Conservation (phyloP, 345 rosid genomes). For the Hibiscus syriacus region DNA sequence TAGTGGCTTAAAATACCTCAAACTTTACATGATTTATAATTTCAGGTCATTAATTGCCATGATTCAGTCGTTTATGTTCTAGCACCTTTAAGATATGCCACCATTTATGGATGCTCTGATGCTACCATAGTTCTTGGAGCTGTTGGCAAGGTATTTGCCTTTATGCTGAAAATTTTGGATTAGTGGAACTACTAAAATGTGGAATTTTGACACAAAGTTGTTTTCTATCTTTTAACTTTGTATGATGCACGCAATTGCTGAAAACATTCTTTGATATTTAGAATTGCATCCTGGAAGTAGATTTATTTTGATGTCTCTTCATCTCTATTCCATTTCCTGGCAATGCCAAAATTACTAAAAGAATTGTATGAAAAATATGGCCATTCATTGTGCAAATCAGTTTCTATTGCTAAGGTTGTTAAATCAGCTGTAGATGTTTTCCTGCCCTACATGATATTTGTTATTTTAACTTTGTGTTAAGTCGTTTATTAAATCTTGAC, state of each 20-base stretch:
- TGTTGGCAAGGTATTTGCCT: conserved; percentile 91
- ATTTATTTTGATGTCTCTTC: not conserved
- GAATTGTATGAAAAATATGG: no score
- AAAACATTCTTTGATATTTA: no score
- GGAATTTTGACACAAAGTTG: not conserved
- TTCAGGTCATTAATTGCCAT: conserved; percentile 93
- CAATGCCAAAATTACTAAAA: not conserved
- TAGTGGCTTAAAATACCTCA: conserved; percentile 3
- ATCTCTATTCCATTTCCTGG: no score
- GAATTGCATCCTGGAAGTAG: not conserved
- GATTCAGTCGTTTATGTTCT: conserved; percentile 89
- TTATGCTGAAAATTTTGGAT: not conserved
- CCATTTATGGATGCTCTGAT: conserved; percentile 95
- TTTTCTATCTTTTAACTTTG: not conserved
- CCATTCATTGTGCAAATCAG: not conserved
- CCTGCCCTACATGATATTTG: not conserved
- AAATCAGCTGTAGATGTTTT: not conserved
- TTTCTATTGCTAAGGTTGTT: not conserved
- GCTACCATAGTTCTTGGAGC: conserved; percentile 96
- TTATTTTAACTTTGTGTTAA: not conserved
- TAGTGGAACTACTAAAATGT: not conserved
- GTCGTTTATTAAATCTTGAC: not conserved
- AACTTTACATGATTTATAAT: conserved; percentile 12
- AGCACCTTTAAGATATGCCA: conserved; percentile 88
- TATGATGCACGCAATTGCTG: not conserved